Conservation (phyloP, 2,329 filamentous ascomycete species). For the Diaporthe capsici region DNA sequence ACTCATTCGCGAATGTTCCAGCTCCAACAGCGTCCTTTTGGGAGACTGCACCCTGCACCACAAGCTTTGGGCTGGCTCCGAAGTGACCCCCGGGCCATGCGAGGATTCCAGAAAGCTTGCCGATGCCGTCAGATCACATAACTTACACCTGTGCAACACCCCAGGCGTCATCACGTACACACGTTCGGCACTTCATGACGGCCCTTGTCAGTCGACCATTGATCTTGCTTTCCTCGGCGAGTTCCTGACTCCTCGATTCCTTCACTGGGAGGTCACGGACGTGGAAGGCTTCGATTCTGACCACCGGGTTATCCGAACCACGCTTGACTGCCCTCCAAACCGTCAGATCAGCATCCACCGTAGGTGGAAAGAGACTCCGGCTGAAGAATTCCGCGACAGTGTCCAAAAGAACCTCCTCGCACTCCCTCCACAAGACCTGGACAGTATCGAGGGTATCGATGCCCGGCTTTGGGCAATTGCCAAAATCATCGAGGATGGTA, state of each 20-base stretch:
- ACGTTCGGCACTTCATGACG: background rate
- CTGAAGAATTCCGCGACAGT: background rate
- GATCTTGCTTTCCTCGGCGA: background rate
- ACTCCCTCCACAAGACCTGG: background rate
- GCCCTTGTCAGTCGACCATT: background rate
- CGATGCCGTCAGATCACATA: background rate
- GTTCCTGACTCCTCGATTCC: background rate
- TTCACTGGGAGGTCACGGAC: background rate
- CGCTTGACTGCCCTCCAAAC: background rate
- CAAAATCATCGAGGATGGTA: background rate
- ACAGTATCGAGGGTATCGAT: background rate
- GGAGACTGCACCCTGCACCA: background rate
- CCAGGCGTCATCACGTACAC: background rate
- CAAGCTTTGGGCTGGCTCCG: background rate
- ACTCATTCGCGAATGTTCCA: background rate
- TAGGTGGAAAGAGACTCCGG: background rate
- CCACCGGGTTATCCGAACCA: background rate
- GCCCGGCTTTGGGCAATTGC: background rate
- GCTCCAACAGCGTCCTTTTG: background rate
- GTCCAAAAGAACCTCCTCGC: background rate
- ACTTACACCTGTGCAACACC: background rate
- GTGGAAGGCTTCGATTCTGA: background rate
- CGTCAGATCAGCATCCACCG: background rate
- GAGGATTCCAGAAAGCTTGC: background rate
- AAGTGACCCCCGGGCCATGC: background rate